Conservation (phyloP, 176 grass and related monocot species). For the Oryza nivara region DNA sequence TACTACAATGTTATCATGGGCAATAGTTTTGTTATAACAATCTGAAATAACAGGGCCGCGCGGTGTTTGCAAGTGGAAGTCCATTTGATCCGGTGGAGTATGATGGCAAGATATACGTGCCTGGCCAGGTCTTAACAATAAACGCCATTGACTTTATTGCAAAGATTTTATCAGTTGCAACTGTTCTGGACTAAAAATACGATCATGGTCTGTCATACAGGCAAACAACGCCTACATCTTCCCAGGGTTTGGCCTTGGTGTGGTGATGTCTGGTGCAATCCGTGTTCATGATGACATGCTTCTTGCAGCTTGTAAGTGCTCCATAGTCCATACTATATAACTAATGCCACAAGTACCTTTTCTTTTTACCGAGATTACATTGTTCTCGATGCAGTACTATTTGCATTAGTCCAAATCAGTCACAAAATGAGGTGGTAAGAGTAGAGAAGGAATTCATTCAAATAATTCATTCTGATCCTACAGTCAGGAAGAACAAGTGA, state of each 20-base stretch:
- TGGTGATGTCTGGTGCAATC: constrained; percentile 86
- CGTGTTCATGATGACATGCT: constrained; percentile 93
- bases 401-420: neutral
- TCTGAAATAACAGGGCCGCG: constrained; percentile 71
- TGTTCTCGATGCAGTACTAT: constrained; percentile 1
- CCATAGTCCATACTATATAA: neutral
- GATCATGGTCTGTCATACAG: constrained; percentile 31
- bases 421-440: constrained; percentile 16
- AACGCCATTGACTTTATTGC: constrained; percentile 11
- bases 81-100: constrained; percentile 94
- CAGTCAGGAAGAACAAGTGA: no score
- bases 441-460: constrained; percentile 13
- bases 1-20: neutral
- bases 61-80: constrained; percentile 91
- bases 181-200: constrained; percentile 3
- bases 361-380: neutral
- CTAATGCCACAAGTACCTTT: neutral
- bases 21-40: constrained; percentile 3
- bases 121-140: constrained; percentile 71
- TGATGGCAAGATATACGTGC: constrained; percentile 74
- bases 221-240: constrained; percentile 91
- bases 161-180: constrained; percentile 14
- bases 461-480: neutral
- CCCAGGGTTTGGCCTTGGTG: constrained; percentile 86
- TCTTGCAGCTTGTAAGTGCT: constrained; percentile 79